A percentile compares a stretch with the other conserved stretches of the same genome.
These are phyloP conservation scores for Xylaria flabelliformis DNA, from an alignment of 495 filamentous ascomycete genomes.

Conservation along the genomic window DNA sequence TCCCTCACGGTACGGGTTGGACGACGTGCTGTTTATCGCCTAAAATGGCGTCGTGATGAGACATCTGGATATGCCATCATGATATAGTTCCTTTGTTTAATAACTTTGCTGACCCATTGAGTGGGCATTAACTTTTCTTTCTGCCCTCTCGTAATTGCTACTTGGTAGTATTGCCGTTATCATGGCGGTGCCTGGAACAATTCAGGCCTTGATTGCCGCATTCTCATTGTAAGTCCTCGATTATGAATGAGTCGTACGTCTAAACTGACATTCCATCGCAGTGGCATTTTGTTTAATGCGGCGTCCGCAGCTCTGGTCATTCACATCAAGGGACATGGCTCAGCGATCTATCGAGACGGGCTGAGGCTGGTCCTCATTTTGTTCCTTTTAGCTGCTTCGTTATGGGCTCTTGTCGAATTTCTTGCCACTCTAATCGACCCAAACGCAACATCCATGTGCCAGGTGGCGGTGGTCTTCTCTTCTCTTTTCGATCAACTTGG, in stretches of 20 bases:
- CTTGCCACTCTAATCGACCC: conserved; percentile 53
- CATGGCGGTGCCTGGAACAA: conserved; percentile 55
- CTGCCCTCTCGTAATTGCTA: conserved; percentile 35
- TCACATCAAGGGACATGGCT: conserved; percentile 57
- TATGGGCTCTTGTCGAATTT: conserved; percentile 61
- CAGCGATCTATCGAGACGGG: conserved; percentile 59
- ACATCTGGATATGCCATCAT: conserved; percentile 31
- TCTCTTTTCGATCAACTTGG: conserved; percentile 60
- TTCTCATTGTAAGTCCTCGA: conserved; percentile 58
- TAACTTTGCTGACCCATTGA: conserved; percentile 53
- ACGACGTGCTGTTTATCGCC: conserved; percentile 31
- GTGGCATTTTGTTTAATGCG: conserved; percentile 60
- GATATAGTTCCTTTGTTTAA: conserved; percentile 43
- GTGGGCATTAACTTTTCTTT: conserved; percentile 54
- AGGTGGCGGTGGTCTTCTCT: conserved; percentile 55
- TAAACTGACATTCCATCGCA: conserved; percentile 34
- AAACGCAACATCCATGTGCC: conserved; percentile 51
- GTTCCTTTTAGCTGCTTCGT: conserved; percentile 56
- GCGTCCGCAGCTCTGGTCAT: conserved; percentile 59
- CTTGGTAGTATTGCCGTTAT: conserved; percentile 39
- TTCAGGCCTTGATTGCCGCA: conserved; percentile 58
- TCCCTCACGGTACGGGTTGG: conserved; percentile 24
- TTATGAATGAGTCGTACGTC: background rate
- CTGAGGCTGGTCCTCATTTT: conserved; percentile 67
- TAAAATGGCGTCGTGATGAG: conserved; percentile 33